Evolutionary conservation across 148 eudicot genomes (phyloP).

Genomic region (Polygonum maritimum): DNA sequence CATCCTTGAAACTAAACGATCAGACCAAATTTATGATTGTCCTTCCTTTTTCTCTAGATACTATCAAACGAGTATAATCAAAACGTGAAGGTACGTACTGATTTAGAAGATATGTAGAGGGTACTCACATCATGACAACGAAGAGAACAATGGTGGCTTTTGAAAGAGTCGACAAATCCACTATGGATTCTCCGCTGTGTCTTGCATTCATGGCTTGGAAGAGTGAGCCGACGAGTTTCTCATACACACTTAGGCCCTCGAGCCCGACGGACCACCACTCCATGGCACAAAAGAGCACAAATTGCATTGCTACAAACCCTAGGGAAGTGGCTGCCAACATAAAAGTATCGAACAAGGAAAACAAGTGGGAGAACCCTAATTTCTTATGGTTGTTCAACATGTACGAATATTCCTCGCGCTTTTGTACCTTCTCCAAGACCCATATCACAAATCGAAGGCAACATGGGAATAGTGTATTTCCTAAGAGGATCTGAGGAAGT

Average conservation of each 20-base stretch:
- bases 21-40: background rate
- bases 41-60: background rate
- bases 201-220: conserved; percentile 42
- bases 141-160: conserved; percentile 43
- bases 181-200: conserved; percentile 46
- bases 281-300: conserved; percentile 23
- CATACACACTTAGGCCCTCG: conserved; percentile 28
- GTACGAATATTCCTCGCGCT: conserved; percentile 27
- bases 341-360: conserved; percentile 21
- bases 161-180: conserved; percentile 43
- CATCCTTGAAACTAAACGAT: background rate
- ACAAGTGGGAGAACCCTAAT: conserved; percentile 33
- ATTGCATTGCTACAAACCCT: conserved; percentile 28
- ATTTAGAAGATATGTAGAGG: background rate
- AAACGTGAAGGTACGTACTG: background rate
- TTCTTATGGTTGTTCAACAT: conserved; percentile 24
- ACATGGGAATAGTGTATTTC: conserved; percentile 51
- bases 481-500: conserved; percentile 49
- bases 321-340: conserved; percentile 23
- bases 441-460: conserved; percentile 29
- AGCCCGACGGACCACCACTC: conserved; percentile 44
- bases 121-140: conserved; percentile 51
- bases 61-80: background rate
- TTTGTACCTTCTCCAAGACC: conserved; percentile 26
- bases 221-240: conserved; percentile 37